phyloP scores from a whole-genome alignment of 495 filamentous ascomycete genomes.

The Cercophora samala region DNA sequence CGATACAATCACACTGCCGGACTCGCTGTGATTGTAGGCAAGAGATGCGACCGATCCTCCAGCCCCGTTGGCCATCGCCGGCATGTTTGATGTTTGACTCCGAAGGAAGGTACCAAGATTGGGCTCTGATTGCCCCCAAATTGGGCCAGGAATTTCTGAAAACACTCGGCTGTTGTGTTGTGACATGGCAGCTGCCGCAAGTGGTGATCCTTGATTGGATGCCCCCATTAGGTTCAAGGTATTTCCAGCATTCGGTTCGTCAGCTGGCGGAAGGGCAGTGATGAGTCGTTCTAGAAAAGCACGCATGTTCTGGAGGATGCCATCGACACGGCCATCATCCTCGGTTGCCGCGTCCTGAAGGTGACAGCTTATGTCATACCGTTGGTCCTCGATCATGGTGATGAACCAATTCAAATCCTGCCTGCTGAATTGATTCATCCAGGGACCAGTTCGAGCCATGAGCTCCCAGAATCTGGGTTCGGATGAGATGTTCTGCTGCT shows the following conservation, averaged over 20 bases:
- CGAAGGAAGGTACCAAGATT: no score
- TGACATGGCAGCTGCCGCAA: neutral
- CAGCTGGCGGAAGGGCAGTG: neutral
- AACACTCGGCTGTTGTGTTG: neutral
- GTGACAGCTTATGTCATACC: neutral
- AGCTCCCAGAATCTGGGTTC: neutral
- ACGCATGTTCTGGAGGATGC: neutral
- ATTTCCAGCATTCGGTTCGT: neutral
- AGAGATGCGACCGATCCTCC: neutral
- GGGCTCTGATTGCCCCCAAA: no score
- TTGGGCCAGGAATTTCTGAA: neutral
- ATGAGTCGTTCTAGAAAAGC: neutral
- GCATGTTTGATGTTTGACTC: no score
- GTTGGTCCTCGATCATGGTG: neutral
- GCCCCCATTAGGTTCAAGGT: neutral
- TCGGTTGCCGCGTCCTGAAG: neutral
- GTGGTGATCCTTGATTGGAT: neutral
- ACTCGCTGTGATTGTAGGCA: neutral
- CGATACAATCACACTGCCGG: neutral
- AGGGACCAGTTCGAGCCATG: neutral
- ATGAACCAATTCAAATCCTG: neutral
- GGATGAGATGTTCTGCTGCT: neutral
- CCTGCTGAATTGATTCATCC: neutral
- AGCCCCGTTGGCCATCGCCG: no score
- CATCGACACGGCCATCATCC: neutral